Evolutionary conservation across 2,329 filamentous ascomycete species (phyloP).

Genomic region (Colletotrichum limetticola): DNA sequence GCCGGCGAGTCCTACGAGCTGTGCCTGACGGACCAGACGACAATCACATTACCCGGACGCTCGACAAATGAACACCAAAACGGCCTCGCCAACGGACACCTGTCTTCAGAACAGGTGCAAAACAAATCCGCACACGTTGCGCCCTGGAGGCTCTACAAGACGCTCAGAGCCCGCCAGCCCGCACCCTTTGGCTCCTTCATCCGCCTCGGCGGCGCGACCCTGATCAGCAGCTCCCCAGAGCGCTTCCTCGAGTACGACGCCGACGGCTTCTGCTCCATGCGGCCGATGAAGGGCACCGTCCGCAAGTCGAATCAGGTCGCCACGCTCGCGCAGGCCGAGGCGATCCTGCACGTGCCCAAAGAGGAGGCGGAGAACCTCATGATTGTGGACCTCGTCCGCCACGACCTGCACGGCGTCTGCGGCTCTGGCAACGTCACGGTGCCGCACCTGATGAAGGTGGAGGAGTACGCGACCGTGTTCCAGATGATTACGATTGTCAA

Average conservation of each 20-base stretch:
- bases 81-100: background rate
- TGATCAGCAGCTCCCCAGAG: slow-evolving; percentile 88
- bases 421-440: slow-evolving; percentile 80
- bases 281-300: slow-evolving; percentile 98
- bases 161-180: slow-evolving; percentile 77
- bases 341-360: slow-evolving; percentile 82
- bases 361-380: slow-evolving; percentile 97
- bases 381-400: slow-evolving; percentile 97
- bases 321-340: slow-evolving; percentile 77
- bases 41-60: slow-evolving; percentile 58
- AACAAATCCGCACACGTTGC: slow-evolving; percentile 40
- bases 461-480: slow-evolving; percentile 91
- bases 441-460: slow-evolving; percentile 83
- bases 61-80: slow-evolving; percentile 10
- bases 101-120: slow-evolving; percentile 27
- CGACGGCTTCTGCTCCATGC: slow-evolving; percentile 76
- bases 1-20: slow-evolving; percentile 88
- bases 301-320: slow-evolving; percentile 74
- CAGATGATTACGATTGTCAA: slow-evolving; percentile 92
- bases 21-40: slow-evolving; percentile 82
- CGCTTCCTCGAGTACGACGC: slow-evolving; percentile 76
- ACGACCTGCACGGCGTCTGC: slow-evolving; percentile 89
- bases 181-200: slow-evolving; percentile 89
- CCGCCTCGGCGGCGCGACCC: slow-evolving; percentile 73
- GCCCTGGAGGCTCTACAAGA: slow-evolving; percentile 79